Conservation (phyloP, 1,284 basidiomycete genomes). For the Porodaedalea pini region DNA sequence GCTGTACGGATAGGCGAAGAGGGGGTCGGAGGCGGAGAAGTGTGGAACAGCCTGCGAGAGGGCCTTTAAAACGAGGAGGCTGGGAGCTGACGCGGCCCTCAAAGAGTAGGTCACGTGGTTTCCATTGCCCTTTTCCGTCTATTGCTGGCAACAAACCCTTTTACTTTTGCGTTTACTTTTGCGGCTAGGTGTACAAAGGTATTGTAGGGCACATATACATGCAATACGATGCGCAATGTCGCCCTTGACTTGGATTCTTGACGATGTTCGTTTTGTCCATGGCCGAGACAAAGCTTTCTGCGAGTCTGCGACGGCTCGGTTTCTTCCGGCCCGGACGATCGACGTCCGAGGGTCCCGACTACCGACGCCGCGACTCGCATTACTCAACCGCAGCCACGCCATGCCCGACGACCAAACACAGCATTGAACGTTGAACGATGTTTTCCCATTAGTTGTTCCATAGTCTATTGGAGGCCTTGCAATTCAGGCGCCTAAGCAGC, state of each 20-base stretch:
- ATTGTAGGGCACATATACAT: neutral
- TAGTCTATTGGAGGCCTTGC: neutral
- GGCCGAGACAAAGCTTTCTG: neutral
- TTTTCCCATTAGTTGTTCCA: constrained; percentile 1
- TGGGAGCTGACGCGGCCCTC: constrained; percentile 7
- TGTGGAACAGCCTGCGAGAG: neutral
- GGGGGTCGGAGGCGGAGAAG: neutral
- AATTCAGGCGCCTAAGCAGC: neutral
- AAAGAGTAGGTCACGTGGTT: constrained; percentile 2
- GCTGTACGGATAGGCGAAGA: neutral
- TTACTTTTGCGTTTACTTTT: neutral
- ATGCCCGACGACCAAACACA: too few species aligned
- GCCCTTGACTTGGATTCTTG: neutral
- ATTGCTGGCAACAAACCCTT: neutral
- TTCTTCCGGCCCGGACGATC: neutral
- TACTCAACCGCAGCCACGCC: neutral
- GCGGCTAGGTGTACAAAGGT: neutral
- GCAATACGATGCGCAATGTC: neutral
- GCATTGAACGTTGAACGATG: neutral
- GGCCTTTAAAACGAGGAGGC: constrained; percentile 5
- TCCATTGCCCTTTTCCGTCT: neutral
- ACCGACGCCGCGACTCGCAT: neutral
- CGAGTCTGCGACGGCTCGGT: neutral
- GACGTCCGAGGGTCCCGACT: neutral
- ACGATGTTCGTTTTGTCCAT: neutral